phyloP scores from a whole-genome alignment of 2,329 filamentous ascomycete species.

The Arthroderma sp. region DNA sequence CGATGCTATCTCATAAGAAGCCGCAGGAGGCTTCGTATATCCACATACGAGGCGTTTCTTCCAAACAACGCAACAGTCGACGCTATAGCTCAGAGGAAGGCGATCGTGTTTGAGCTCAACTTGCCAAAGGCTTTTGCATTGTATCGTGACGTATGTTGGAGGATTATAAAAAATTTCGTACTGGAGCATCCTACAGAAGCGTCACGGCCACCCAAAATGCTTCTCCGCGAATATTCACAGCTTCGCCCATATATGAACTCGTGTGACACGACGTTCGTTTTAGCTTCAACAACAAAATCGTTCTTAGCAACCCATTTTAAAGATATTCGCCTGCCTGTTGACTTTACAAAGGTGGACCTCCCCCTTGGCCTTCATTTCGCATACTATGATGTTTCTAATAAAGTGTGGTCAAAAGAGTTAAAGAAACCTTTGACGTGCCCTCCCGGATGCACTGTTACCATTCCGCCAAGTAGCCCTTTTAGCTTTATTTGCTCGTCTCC shows the following conservation, averaged over 20 bases:
- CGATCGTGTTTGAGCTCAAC: constrained; percentile 40
- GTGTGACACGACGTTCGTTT: background rate
- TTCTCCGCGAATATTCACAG: constrained; percentile 22
- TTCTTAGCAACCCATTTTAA: constrained; percentile 38
- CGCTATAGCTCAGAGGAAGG: constrained; percentile 21
- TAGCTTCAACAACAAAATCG: constrained; percentile 37
- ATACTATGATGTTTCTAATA: constrained; percentile 33
- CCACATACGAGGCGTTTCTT: constrained; percentile 38
- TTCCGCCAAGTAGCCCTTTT: too few species aligned
- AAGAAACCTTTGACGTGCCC: too few species aligned
- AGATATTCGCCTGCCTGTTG: constrained; percentile 27
- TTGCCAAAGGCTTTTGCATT: constrained; percentile 32
- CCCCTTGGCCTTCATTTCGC: constrained; percentile 34
- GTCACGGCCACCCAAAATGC: constrained; percentile 12
- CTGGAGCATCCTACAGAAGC: constrained; percentile 19
- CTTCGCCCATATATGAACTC: constrained; percentile 10
- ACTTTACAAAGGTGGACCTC: constrained; percentile 31
- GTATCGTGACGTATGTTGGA: constrained; percentile 44
- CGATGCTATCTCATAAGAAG: constrained; percentile 31
- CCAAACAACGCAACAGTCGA: constrained; percentile 18
- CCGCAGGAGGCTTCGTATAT: constrained; percentile 31
- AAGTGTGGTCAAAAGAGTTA: too few species aligned
- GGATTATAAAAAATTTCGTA: constrained; percentile 23
- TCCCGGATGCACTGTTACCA: too few species aligned
- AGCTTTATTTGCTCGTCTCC: constrained; percentile 34